A percentile compares a stretch with the other conserved stretches of the same genome.
phyloP scores from a whole-genome alignment of 176 grass and related monocot genomes.

The Canna indica region DNA sequence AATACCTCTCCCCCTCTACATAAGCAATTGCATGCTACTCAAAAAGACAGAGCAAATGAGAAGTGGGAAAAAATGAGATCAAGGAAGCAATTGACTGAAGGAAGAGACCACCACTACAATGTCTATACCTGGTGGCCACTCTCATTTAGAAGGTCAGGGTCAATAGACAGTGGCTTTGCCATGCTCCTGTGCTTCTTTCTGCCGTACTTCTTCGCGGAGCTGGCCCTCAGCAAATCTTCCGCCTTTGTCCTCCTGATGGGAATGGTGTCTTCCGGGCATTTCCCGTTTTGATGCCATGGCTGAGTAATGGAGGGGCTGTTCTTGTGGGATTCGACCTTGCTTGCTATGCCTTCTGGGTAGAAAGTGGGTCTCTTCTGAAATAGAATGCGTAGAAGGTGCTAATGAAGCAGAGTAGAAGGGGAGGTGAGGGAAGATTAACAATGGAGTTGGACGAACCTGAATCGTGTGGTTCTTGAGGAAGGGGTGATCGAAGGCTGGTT shows the following conservation, averaged over 20 bases:
- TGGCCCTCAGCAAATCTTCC: conserved; percentile 54
- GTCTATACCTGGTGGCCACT: conserved; percentile 82
- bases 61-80: neutral
- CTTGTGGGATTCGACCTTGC: conserved; percentile 42
- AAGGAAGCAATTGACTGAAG: neutral
- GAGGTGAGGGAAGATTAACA: neutral
- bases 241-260: conserved; percentile 56
- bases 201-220: conserved; percentile 52
- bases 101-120: no score
- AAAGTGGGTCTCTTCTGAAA: conserved; percentile 56
- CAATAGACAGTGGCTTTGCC: conserved; percentile 38
- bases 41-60: neutral
- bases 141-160: conserved; percentile 52
- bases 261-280: conserved; percentile 47
- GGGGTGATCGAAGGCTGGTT: conserved; percentile 66
- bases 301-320: conserved; percentile 27
- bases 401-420: conserved; percentile 15
- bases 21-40: conserved; percentile 79
- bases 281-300: conserved; percentile 55
- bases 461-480: conserved; percentile 62
- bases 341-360: conserved; percentile 48
- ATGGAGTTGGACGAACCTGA: conserved; percentile 39
- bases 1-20: conserved; percentile 74
- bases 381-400: neutral
- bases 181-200: conserved; percentile 45